Conservation (phyloP, 805 yeast species). For the Candida pini region DNA sequence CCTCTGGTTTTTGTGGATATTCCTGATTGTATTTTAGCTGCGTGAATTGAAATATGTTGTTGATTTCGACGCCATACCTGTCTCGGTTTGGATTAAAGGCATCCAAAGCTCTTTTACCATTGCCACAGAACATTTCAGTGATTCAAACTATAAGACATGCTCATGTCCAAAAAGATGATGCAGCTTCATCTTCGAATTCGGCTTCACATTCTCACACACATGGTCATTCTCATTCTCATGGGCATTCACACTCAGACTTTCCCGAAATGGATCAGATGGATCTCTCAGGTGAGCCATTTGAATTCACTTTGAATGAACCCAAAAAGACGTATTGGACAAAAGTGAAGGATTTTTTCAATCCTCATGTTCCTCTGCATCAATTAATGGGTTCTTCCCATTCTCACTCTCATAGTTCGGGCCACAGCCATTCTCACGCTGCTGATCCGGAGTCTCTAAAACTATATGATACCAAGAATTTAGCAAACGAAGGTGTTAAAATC, state of each 20-base stretch:
- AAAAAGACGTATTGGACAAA: slow-evolving; percentile 21
- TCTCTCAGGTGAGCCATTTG: slow-evolving; percentile 24
- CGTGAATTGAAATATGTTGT: too few relatives aligned
- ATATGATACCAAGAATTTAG: slow-evolving; percentile 37
- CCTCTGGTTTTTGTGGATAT: too few relatives aligned
- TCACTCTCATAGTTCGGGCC: slow-evolving; percentile 17
- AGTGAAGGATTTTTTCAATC: slow-evolving; percentile 30
- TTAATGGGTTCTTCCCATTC: slow-evolving; percentile 12
- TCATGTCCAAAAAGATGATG: too few relatives aligned
- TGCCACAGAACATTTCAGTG: not conserved
- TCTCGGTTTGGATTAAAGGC: too few relatives aligned
- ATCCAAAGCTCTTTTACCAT: too few relatives aligned
- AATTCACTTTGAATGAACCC: slow-evolving; percentile 16
- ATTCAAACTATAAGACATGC: not conserved
- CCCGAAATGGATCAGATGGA: slow-evolving; percentile 25
- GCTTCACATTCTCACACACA: slow-evolving; percentile 2
- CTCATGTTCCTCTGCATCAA: slow-evolving; percentile 29
- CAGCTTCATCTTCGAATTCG: too few relatives aligned
- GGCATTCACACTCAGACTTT: slow-evolving; percentile 27
- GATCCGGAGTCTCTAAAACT: slow-evolving; percentile 42
- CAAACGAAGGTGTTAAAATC: slow-evolving; percentile 84
- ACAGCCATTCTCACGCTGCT: slow-evolving; percentile 34
- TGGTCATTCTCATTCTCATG: slow-evolving; percentile 12
- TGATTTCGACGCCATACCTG: too few relatives aligned
- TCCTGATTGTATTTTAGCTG: too few relatives aligned